Conservation (phyloP, 352 stramenopile genomes). For the Pythium brassicae region DNA sequence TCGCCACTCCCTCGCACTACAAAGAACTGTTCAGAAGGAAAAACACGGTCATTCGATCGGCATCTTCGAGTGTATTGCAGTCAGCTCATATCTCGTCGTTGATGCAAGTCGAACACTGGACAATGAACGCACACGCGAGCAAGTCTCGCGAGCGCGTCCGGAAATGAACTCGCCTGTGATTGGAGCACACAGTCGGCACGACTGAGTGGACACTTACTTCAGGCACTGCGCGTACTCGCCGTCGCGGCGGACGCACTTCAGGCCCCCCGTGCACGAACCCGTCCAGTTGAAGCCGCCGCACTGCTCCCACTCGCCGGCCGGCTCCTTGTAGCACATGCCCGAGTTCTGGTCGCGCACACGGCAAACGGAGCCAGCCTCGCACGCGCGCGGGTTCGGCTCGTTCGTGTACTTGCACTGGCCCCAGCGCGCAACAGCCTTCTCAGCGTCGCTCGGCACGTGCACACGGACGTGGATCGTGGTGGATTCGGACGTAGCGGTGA, state of each 20-base stretch:
- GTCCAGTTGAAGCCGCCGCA: slow-evolving; percentile 16
- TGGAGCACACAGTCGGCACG: not conserved
- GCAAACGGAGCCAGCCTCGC: not conserved
- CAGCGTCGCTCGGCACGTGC: not conserved
- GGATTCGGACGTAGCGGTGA: not conserved
- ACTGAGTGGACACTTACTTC: not conserved
- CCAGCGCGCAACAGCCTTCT: not conserved
- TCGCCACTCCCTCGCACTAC: too few species aligned
- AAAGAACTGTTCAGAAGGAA: too few species aligned
- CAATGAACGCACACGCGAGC: too few species aligned
- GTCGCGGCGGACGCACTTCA: slow-evolving; percentile 16
- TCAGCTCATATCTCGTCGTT: too few species aligned
- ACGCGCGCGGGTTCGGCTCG: not conserved
- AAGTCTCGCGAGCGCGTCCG: too few species aligned
- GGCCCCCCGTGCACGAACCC: slow-evolving; percentile 12
- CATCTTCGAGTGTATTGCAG: too few species aligned
- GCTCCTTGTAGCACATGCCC: slow-evolving; percentile 13
- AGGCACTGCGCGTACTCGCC: slow-evolving; percentile 21
- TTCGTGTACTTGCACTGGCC: slow-evolving; percentile 1
- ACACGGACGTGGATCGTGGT: not conserved
- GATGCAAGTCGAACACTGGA: too few species aligned
- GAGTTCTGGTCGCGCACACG: slow-evolving; percentile 1
- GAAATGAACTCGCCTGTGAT: not conserved
- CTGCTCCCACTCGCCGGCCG: slow-evolving; percentile 20
- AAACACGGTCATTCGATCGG: too few species aligned